These are phyloP conservation scores for Mycena metata DNA, from an alignment of 768 basidiomycete species.

Conservation along the genomic window DNA sequence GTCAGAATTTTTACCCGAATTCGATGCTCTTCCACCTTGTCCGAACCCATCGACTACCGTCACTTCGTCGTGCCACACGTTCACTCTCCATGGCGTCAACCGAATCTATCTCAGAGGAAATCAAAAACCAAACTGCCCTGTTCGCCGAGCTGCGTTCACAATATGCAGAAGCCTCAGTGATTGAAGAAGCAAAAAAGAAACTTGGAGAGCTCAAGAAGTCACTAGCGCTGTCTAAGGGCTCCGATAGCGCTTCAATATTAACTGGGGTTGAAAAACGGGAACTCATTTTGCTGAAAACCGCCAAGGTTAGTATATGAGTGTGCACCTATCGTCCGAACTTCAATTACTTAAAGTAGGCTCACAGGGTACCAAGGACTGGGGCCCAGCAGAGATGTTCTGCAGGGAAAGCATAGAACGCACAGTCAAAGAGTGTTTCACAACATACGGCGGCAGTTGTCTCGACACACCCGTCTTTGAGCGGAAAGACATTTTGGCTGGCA, in stretches of 20 bases:
- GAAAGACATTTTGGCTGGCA: constrained; percentile 94
- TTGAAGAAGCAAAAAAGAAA: constrained; percentile 77
- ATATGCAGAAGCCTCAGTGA: constrained; percentile 60
- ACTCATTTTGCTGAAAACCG: constrained; percentile 87
- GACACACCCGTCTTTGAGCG: constrained; percentile 99
- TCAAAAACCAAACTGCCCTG: constrained; percentile 66
- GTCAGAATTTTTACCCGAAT: constrained; percentile 20
- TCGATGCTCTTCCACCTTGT: constrained; percentile 38
- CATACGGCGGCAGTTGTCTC: constrained; percentile 91
- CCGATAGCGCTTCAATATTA: constrained; percentile 53
- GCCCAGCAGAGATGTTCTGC: constrained; percentile 92
- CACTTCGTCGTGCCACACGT: constrained; percentile 34
- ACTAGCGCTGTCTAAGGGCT: constrained; percentile 58
- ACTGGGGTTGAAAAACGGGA: constrained; percentile 73
- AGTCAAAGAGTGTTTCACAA: constrained; percentile 89
- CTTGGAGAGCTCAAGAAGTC: constrained; percentile 78
- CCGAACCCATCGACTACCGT: constrained; percentile 53
- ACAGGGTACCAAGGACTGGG: constrained; percentile 96
- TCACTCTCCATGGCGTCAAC: constrained; percentile 55
- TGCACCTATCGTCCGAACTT: constrained; percentile 9
- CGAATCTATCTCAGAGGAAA: constrained; percentile 55
- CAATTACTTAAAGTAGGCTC: constrained; percentile 38
- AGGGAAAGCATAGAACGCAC: constrained; percentile 91
- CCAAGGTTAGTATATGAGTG: constrained; percentile 73
- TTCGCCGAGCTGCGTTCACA: constrained; percentile 73